A percentile compares a stretch with the other conserved stretches of the same genome.
These are phyloP conservation scores for Stagonosporopsis tanaceti DNA, from an alignment of 2,329 filamentous ascomycete species.

Conservation along the genomic window DNA sequence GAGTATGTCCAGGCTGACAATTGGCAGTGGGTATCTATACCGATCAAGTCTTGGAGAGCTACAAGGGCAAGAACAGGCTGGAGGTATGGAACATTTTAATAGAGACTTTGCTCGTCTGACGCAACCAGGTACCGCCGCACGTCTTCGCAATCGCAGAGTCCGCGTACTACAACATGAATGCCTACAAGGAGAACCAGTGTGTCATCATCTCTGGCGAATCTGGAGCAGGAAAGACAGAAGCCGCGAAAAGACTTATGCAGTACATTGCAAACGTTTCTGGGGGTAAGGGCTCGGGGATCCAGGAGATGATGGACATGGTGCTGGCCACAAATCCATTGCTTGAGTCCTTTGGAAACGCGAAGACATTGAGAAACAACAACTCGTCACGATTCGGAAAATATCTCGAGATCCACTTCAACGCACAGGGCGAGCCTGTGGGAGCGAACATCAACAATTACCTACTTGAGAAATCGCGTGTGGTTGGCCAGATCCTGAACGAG, in stretches of 20 bases:
- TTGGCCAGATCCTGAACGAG: slow-evolving; percentile 93
- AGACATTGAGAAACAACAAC: slow-evolving; percentile 98
- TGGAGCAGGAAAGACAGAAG: slow-evolving; percentile 97
- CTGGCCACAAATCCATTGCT: slow-evolving; percentile 96
- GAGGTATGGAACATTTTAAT: slow-evolving; percentile 60
- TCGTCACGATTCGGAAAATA: slow-evolving; percentile 99
- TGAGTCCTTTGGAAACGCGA: slow-evolving; percentile 98
- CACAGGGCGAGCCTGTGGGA: slow-evolving; percentile 87
- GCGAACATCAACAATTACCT: slow-evolving; percentile 99
- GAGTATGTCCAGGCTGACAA: slow-evolving; percentile 46
- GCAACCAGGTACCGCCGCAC: slow-evolving; percentile 76
- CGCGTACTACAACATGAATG: slow-evolving; percentile 99
- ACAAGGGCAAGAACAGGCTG: slow-evolving; percentile 95
- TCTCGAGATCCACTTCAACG: slow-evolving; percentile 94
- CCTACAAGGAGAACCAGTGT: slow-evolving; percentile 98
- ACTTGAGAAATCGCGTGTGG: slow-evolving; percentile 92
- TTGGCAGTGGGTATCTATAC: slow-evolving; percentile 89
- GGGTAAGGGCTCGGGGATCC: slow-evolving; percentile 82
- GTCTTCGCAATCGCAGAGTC: slow-evolving; percentile 98
- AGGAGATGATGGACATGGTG: slow-evolving; percentile 99
- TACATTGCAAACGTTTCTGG: slow-evolving; percentile 98
- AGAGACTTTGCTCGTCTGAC: slow-evolving; percentile 24
- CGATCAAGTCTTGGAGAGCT: slow-evolving; percentile 89
- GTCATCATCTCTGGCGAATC: slow-evolving; percentile 99
- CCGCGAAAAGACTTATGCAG: slow-evolving; percentile 98